A percentile compares a stretch with the other conserved stretches of the same genome.
phyloP scores from a whole-genome alignment of 805 yeast species.

The Metschnikowia matae region DNA sequence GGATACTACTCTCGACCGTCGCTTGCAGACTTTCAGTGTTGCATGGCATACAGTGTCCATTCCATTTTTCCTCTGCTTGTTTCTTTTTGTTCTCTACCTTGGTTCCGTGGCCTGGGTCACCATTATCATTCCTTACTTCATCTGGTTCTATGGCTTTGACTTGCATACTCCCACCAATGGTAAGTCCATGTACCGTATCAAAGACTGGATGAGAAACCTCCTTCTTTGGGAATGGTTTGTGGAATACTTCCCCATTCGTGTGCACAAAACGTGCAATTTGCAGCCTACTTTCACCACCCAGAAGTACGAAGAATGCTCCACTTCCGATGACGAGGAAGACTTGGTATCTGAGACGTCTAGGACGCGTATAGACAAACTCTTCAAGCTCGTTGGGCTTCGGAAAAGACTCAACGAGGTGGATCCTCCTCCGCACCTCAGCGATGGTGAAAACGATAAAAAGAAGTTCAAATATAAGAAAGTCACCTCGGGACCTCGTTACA shows the following conservation, averaged over 20 bases:
- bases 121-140: constrained; percentile 55
- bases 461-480: constrained; percentile 23
- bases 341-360: constrained; percentile 35
- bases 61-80: constrained; percentile 51
- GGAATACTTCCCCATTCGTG: constrained; percentile 71
- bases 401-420: constrained; percentile 35
- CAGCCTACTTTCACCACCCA: constrained; percentile 64
- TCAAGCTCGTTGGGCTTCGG: constrained; percentile 33
- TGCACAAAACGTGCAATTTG: constrained; percentile 65
- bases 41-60: constrained; percentile 73
- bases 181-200: constrained; percentile 52
- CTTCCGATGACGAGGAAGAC: constrained; percentile 38
- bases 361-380: constrained; percentile 33
- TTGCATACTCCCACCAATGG: constrained; percentile 76
- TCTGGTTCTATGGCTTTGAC: constrained; percentile 51
- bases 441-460: background rate
- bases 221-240: constrained; percentile 69
- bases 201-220: constrained; percentile 52
- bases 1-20: constrained; percentile 49
- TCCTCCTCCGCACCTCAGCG: constrained; percentile 9
- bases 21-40: constrained; percentile 65
- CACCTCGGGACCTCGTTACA: constrained; percentile 66
- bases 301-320: constrained; percentile 21
- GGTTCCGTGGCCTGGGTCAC: constrained; percentile 69
- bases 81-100: constrained; percentile 43